Percentiles rank a stretch among this genome's conserved stretches.
phyloP scores from a whole-genome alignment of 805 yeast genomes.

The Candida ulmi region DNA sequence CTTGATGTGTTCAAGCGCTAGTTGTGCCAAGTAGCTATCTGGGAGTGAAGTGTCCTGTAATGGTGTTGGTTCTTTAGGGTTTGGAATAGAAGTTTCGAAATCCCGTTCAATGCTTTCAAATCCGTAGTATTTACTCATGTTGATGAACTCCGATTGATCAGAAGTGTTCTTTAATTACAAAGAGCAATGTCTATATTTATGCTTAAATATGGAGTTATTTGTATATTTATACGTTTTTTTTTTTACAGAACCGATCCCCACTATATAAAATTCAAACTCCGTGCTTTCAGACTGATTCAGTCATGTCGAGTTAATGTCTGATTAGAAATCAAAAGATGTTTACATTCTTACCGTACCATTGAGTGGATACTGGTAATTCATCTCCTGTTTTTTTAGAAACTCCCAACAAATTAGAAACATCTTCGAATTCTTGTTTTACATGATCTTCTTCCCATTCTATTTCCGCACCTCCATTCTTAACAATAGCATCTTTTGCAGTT shows the following conservation, averaged over 20 bases:
- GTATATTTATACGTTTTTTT: no score
- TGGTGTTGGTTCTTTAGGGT: slow-evolving; percentile 1
- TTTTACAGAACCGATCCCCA: no score
- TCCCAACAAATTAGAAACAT: slow-evolving; percentile 13
- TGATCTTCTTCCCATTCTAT: slow-evolving; percentile 57
- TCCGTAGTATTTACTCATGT: slow-evolving; percentile 1
- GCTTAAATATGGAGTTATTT: no score
- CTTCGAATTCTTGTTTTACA: slow-evolving; percentile 22
- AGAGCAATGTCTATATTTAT: no score
- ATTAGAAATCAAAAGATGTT: slow-evolving; percentile 6
- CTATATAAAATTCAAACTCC: no score
- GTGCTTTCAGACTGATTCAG: no score
- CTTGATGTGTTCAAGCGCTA: not conserved
- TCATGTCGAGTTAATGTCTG: no score
- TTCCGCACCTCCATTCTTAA: slow-evolving; percentile 42
- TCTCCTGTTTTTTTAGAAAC: slow-evolving; percentile 1
- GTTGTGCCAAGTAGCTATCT: not conserved
- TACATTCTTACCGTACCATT: slow-evolving; percentile 24
- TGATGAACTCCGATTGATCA: not conserved
- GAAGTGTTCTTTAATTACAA: no score
- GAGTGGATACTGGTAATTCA: slow-evolving; percentile 15
- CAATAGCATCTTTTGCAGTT: slow-evolving; percentile 73
- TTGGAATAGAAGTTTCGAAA: slow-evolving; percentile 1
- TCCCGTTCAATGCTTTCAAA: slow-evolving; percentile 3
- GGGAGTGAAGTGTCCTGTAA: not conserved